Percentiles rank a stretch among this genome's conserved stretches.
phyloP scores from a whole-genome alignment of 192 early-diverging fungal genomes.

The Podila epicladia region DNA sequence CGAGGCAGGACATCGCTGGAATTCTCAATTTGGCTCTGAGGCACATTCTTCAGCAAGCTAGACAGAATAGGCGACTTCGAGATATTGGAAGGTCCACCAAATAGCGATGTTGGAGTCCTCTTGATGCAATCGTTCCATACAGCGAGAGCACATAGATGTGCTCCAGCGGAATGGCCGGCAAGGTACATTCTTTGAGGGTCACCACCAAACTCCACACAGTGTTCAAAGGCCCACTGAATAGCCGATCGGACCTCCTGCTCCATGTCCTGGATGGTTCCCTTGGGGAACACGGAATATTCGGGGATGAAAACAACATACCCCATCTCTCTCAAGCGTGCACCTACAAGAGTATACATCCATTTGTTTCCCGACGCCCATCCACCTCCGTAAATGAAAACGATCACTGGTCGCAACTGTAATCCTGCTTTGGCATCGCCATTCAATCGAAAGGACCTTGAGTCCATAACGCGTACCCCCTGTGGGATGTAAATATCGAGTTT shows the following conservation, averaged over 20 bases:
- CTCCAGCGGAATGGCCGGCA: constrained; percentile 56
- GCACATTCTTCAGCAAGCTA: not conserved
- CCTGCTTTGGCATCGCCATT: not conserved
- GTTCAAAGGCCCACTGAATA: constrained; percentile 58
- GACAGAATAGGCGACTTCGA: constrained; percentile 25
- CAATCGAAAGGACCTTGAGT: constrained; percentile 2
- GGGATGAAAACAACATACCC: constrained; percentile 66
- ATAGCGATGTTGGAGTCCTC: constrained; percentile 16
- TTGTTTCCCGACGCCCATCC: constrained; percentile 62
- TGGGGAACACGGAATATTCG: constrained; percentile 62
- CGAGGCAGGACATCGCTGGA: constrained; percentile 28
- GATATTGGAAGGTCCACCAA: constrained; percentile 21
- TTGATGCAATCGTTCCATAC: constrained; percentile 46
- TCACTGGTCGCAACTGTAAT: constrained; percentile 39
- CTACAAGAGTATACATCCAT: constrained; percentile 57
- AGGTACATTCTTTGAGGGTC: constrained; percentile 51
- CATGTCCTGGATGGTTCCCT: constrained; percentile 38
- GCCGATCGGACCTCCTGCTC: constrained; percentile 56
- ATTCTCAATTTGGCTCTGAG: not conserved
- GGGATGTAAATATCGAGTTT: constrained; percentile 53
- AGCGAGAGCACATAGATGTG: constrained; percentile 50
- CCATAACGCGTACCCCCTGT: constrained; percentile 2
- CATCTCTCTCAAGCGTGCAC: constrained; percentile 57
- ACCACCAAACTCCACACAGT: constrained; percentile 45
- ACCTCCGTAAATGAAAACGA: constrained; percentile 67